Base-by-base conservation (phyloP, 2,329 filamentous ascomycete genomes). In the Colletotrichum gloeosporioides region DNA sequence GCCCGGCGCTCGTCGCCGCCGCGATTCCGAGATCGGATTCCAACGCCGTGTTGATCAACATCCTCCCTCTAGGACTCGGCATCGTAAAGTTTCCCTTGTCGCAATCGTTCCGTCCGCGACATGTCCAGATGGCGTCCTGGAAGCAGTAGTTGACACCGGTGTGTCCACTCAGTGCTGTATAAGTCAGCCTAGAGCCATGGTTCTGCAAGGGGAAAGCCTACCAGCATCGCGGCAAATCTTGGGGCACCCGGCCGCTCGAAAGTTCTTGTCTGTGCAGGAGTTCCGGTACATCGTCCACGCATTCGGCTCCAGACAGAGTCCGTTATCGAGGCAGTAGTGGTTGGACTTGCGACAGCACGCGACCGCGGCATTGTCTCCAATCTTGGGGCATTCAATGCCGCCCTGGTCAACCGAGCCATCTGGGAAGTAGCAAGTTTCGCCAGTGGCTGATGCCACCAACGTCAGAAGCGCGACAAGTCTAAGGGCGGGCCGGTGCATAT, bases 251-350 rank as follows among this genome's bases (percentile, higher is more conserved):
- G 34, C 31, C 18, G 53, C 34, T 31, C 22, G 32, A 29, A 61
- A 69, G 22, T 25, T 25, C 67, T 29, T 57, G 34, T 69, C 55
- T 7, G 67, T 69, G 27, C 67, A 69, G 49, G 67, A 69, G 34
- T 62, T 62, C 25, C 67, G 55, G 34, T 69, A 69, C 53, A 69
- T 69, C 22, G 67, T 69, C 67, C 67, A 69, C 32, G 67, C 67
- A 1, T 69, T 44, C 5, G 67, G 67, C 2, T 69, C 67, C 2
- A 69, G 15, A n/a, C 67, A 69, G 25, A 69, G 67, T 6, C 67
- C 67, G 18, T 69, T 69, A 16, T 34, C 61, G 67, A 69, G 67
- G 34, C 67, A 69, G 67, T 69, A 69, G 53, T 69, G 67, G 10
- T n/a, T 25, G n/a, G 32, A 34, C 9, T 27, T 22, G 34, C 67